A percentile compares a stretch with the other conserved stretches of the same genome.
Conservation (phyloP, 2,329 filamentous ascomycete species). For the Ilyonectria robusta region DNA sequence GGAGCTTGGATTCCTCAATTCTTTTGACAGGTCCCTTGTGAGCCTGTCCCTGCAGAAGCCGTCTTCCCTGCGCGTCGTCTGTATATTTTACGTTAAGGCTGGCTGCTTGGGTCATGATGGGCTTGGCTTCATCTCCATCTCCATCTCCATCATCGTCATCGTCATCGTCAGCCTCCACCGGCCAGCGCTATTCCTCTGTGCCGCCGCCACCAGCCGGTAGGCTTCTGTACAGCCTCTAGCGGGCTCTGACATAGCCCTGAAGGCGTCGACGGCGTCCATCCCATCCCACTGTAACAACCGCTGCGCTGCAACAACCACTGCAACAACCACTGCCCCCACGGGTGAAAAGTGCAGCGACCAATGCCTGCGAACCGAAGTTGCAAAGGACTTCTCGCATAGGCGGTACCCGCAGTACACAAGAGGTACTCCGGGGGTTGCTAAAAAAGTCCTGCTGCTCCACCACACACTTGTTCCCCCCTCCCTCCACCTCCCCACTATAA, state of each 20-base stretch:
- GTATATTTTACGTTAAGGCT: neutral
- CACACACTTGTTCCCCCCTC: constrained; percentile 9
- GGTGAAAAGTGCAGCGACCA: neutral
- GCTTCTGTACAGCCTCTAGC: constrained; percentile 13
- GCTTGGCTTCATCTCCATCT: neutral
- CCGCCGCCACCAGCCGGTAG: constrained; percentile 25
- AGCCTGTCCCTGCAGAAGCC: neutral
- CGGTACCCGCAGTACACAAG: neutral
- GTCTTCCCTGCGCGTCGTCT: neutral
- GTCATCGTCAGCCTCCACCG: constrained; percentile 11
- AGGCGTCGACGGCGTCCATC: neutral
- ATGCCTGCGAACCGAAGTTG: neutral
- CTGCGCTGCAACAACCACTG: constrained; percentile 8
- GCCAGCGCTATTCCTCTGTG: constrained; percentile 4
- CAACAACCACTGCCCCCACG: constrained; percentile 14
- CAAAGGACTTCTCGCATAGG: neutral
- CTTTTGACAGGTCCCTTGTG: neutral
- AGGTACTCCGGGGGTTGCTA: constrained; percentile 17
- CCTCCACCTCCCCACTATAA: constrained; percentile 22
- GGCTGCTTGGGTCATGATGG: neutral
- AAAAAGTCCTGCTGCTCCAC: constrained; percentile 21
- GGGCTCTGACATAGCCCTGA: constrained; percentile 19
- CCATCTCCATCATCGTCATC: neutral
- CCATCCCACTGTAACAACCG: constrained; percentile 12
- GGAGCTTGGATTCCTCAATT: neutral